Percentiles rank a stretch among this genome's conserved stretches.
phyloP scores from a whole-genome alignment of 306 rosid genomes.

The Delonix regia region DNA sequence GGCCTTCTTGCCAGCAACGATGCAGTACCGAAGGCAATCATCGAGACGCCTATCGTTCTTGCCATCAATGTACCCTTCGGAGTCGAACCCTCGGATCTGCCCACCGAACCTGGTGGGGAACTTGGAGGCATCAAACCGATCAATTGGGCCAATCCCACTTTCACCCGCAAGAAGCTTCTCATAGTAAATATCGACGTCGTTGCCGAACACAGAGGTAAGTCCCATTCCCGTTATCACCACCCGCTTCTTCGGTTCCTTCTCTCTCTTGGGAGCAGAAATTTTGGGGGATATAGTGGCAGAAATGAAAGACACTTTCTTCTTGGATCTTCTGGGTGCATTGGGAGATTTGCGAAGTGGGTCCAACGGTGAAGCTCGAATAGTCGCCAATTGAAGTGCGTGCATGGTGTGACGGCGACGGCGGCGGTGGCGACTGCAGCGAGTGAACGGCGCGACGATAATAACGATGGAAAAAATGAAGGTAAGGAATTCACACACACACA shows the following conservation, averaged over 20 bases:
- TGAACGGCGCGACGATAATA: constrained; percentile 35
- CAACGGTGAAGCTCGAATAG: constrained; percentile 63
- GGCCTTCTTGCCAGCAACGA: constrained; percentile 24
- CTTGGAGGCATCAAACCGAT: constrained; percentile 88
- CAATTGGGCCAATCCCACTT: constrained; percentile 76
- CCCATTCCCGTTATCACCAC: constrained; percentile 95
- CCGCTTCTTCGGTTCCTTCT: constrained; percentile 92
- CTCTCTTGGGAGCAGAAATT: constrained; percentile 70
- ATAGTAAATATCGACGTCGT: constrained; percentile 70
- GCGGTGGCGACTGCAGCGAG: not conserved
- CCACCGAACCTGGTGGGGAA: constrained; percentile 92
- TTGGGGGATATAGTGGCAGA: constrained; percentile 51
- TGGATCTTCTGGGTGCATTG: constrained; percentile 29
- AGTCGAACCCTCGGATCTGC: constrained; percentile 77
- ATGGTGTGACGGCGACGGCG: constrained; percentile 33
- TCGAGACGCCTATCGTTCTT: constrained; percentile 91
- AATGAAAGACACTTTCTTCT: constrained; percentile 44
- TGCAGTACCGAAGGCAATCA: constrained; percentile 52
- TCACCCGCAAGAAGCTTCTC: constrained; percentile 85
- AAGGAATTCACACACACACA: not conserved
- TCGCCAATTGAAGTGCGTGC: constrained; percentile 63
- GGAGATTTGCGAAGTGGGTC: constrained; percentile 49
- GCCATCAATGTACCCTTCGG: constrained; percentile 88
- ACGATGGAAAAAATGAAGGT: not conserved
- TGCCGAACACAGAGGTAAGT: constrained; percentile 85